These are phyloP conservation scores for Amanita phalloides DNA, from an alignment of 768 basidiomycete genomes.

Conservation along the genomic window DNA sequence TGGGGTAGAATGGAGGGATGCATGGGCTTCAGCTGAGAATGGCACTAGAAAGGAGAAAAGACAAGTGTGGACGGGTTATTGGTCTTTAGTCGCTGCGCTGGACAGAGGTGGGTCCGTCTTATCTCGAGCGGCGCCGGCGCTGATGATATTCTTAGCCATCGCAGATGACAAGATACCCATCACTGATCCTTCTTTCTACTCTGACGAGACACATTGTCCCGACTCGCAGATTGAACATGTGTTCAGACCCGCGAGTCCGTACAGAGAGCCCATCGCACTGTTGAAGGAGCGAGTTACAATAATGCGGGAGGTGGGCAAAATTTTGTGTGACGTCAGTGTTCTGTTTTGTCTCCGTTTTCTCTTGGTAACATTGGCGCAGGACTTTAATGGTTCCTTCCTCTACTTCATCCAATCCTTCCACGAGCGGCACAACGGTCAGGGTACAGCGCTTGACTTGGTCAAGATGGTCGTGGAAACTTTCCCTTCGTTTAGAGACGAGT, in stretches of 20 bases:
- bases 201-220: constrained; percentile 58
- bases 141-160: constrained; percentile 37
- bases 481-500: constrained; percentile 69
- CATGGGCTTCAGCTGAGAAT: constrained; percentile 33
- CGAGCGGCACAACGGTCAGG: constrained; percentile 33
- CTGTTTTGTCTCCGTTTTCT: neutral
- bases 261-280: constrained; percentile 58
- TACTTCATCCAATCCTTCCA: constrained; percentile 58
- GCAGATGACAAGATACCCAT: constrained; percentile 66
- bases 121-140: neutral
- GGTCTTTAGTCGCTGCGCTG: constrained; percentile 78
- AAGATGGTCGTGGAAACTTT: constrained; percentile 60
- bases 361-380: constrained; percentile 22
- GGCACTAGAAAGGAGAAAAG: constrained; percentile 5
- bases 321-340: constrained; percentile 53
- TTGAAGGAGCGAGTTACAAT: constrained; percentile 60
- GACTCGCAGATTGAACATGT: constrained; percentile 58
- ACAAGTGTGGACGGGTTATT: constrained; percentile 73
- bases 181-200: constrained; percentile 71
- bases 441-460: constrained; percentile 66
- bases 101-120: constrained; percentile 49
- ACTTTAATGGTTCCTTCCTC: constrained; percentile 61
- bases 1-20: constrained; percentile 67
- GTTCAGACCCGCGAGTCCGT: constrained; percentile 51
- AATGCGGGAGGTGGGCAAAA: constrained; percentile 68